These are phyloP conservation scores for Ceratocystis huliohia DNA, from an alignment of 2,329 filamentous ascomycete species.

Conservation along the genomic window DNA sequence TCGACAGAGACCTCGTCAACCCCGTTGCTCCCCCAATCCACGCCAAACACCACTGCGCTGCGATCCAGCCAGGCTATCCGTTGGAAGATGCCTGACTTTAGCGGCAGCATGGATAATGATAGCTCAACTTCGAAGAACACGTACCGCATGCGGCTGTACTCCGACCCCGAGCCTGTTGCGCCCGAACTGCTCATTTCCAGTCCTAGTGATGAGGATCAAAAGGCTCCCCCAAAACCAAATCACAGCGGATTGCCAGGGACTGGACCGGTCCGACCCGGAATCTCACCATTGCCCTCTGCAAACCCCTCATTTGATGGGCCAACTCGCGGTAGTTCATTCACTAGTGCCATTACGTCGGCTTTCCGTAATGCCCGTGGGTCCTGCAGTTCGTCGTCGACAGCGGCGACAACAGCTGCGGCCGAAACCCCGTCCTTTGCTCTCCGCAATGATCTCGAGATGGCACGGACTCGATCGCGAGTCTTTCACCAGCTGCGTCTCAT, in stretches of 20 bases:
- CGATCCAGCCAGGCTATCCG: conserved; percentile 13
- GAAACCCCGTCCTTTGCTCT: conserved; percentile 18
- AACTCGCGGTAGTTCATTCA: conserved; percentile 24
- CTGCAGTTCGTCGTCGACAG: conserved; percentile 21
- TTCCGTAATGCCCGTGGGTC: conserved; percentile 21
- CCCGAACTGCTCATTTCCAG: conserved; percentile 15
- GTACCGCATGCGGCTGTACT: conserved; percentile 17
- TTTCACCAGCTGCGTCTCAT: conserved; percentile 56
- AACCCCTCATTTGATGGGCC: conserved; percentile 23
- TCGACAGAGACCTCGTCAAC: background rate
- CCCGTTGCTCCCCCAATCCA: background rate
- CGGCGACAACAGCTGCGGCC: conserved; percentile 19
- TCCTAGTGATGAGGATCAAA: background rate
- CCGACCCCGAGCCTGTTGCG: conserved; percentile 15
- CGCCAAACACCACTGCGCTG: background rate
- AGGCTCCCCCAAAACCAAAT: conserved; percentile 8
- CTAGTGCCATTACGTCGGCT: background rate
- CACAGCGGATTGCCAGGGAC: background rate
- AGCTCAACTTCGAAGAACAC: background rate
- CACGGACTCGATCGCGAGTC: conserved; percentile 40
- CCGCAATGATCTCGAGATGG: conserved; percentile 24
- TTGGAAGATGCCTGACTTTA: conserved; percentile 19
- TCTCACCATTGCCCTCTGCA: conserved; percentile 11
- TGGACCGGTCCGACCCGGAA: conserved; percentile 18
- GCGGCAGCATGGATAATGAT: background rate